Percentiles rank a stretch among this genome's conserved stretches.
Conservation (phyloP, 495 filamentous ascomycete species). For the Neurospora sp. region DNA sequence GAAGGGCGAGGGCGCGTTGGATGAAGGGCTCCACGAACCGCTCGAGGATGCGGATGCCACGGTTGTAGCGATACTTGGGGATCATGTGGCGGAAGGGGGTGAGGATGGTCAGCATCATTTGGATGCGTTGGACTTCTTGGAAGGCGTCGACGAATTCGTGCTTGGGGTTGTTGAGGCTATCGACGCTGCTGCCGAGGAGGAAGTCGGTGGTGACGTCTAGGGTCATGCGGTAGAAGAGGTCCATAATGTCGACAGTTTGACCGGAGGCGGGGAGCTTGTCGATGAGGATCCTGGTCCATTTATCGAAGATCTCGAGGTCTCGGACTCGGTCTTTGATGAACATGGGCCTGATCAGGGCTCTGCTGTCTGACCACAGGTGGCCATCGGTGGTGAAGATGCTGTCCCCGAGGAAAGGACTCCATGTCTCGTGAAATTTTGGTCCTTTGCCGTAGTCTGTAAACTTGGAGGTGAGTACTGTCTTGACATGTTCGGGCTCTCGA, state of each 20-base stretch:
- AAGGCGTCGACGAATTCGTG: conserved; percentile 44
- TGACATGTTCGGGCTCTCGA: conserved; percentile 47
- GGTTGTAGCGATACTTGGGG: conserved; percentile 32
- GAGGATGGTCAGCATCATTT: conserved; percentile 34
- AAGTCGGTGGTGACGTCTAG: conserved; percentile 53
- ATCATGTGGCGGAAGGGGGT: conserved; percentile 34
- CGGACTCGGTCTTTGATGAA: conserved; percentile 45
- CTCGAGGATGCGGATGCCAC: conserved; percentile 35
- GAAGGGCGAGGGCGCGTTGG: conserved; percentile 37
- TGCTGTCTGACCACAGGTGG: conserved; percentile 42
- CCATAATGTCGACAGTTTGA: conserved; percentile 38
- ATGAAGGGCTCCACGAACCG: conserved; percentile 45
- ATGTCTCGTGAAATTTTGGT: conserved; percentile 37
- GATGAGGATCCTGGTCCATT: conserved; percentile 33
- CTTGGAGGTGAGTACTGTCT: conserved; percentile 45
- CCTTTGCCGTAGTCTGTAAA: conserved; percentile 50
- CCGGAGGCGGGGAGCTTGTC: conserved; percentile 29
- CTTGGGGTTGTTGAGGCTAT: conserved; percentile 42
- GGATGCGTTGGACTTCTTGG: conserved; percentile 41
- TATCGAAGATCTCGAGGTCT: conserved; percentile 41
- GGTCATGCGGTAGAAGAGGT: conserved; percentile 46
- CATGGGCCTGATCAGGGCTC: conserved; percentile 46
- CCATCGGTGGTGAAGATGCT: conserved; percentile 51
- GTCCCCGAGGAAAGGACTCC: conserved; percentile 46
- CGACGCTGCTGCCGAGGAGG: conserved; percentile 42